Conservation (phyloP, 495 filamentous ascomycete species). For the Penicillium manginii region DNA sequence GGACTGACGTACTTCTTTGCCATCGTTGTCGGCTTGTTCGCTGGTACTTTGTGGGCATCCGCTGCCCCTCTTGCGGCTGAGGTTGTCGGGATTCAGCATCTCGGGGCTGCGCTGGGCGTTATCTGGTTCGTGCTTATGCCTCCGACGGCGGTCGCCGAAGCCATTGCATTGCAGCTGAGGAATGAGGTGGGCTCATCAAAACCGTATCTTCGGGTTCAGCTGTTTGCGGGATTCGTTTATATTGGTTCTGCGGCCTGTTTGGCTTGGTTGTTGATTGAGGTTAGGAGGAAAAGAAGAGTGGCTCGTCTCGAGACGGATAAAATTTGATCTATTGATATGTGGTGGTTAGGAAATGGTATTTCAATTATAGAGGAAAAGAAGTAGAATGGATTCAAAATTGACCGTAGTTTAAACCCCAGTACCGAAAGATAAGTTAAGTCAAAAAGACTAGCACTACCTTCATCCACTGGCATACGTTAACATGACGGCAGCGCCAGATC, state of each 20-base stretch:
- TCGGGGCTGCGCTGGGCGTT: constrained; percentile 64
- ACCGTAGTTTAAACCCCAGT: too few species aligned
- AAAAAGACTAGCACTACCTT: too few species aligned
- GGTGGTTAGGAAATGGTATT: too few species aligned
- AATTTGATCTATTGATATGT: too few species aligned
- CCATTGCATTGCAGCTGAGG: constrained; percentile 65
- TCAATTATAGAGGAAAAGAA: too few species aligned
- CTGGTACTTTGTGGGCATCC: constrained; percentile 35
- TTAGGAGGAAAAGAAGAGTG: too few species aligned
- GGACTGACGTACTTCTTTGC: constrained; percentile 67
- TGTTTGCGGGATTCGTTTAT: not conserved
- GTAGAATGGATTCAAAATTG: too few species aligned
- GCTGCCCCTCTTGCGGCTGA: constrained; percentile 37
- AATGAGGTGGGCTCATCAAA: not conserved
- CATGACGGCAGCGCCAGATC: not conserved
- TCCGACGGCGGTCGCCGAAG: constrained; percentile 64
- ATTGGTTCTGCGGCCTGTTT: constrained; percentile 19
- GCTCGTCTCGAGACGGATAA: too few species aligned
- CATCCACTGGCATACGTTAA: not conserved
- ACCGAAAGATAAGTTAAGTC: too few species aligned
- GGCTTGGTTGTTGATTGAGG: not conserved
- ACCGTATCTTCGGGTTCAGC: not conserved
- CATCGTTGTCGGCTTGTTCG: constrained; percentile 63
- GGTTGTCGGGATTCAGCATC: constrained; percentile 62
- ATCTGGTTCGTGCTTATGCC: constrained; percentile 67